Conservation (phyloP, 2,329 filamentous ascomycete species). For the Atkinsonella texensis region DNA sequence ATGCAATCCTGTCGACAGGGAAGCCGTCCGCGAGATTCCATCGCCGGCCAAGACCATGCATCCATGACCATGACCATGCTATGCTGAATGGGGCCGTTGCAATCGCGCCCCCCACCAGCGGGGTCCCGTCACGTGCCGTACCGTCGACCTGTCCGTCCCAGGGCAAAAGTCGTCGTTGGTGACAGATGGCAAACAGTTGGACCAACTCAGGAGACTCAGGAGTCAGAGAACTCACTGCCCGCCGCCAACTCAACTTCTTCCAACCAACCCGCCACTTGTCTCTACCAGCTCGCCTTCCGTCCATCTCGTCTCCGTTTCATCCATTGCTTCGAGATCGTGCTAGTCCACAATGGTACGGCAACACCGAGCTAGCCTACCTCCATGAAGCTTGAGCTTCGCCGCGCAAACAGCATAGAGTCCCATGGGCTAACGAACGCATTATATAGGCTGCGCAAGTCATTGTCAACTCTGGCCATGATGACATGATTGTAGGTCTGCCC, state of each 20-base stretch:
- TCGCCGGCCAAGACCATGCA: too few relatives aligned
- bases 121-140: background rate
- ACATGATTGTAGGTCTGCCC: slow-evolving; percentile 82
- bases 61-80: too few relatives aligned
- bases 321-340: background rate
- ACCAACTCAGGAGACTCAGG: background rate
- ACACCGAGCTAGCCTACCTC: background rate
- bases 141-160: background rate
- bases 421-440: slow-evolving; percentile 13
- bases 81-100: too few relatives aligned
- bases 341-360: slow-evolving; percentile 4
- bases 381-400: background rate
- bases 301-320: too few relatives aligned
- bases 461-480: slow-evolving; percentile 60
- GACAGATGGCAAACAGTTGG: slow-evolving; percentile 2
- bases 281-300: too few relatives aligned
- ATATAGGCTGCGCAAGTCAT: slow-evolving; percentile 31
- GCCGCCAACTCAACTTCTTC: background rate
- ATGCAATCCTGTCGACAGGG: too few relatives aligned
- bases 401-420: background rate
- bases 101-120: background rate
- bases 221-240: too few relatives aligned
- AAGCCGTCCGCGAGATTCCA: too few relatives aligned
- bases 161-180: background rate
- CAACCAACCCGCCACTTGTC: background rate